phyloP scores from a whole-genome alignment of 352 stramenopile species.

The Phytophthora vignae region DNA sequence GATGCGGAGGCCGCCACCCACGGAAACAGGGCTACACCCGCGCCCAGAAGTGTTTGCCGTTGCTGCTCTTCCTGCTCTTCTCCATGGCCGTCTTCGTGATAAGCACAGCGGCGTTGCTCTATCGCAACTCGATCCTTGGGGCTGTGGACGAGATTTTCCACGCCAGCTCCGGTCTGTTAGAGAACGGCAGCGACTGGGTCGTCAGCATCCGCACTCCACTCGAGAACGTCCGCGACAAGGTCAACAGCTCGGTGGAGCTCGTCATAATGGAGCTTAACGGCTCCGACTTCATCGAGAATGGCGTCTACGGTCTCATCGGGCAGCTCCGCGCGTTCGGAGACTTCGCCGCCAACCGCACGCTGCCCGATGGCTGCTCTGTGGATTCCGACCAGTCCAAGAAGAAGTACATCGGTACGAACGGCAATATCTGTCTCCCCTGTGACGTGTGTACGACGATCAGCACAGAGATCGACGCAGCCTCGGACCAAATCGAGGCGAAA shows the following conservation, averaged over 20 bases:
- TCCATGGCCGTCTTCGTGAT: constrained; percentile 48
- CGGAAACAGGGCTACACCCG: constrained; percentile 62
- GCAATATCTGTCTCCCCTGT: constrained; percentile 59
- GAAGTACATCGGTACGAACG: constrained; percentile 15
- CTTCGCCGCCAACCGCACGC: constrained; percentile 42
- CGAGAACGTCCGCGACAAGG: constrained; percentile 52
- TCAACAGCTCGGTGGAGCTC: constrained; percentile 39
- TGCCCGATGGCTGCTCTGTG: constrained; percentile 48
- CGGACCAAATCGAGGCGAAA: constrained; percentile 49
- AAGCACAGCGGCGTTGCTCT: constrained; percentile 53
- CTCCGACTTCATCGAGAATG: constrained; percentile 55
- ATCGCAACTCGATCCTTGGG: constrained; percentile 53
- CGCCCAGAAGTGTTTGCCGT: constrained; percentile 58
- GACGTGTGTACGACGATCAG: constrained; percentile 48
- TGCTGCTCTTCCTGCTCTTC: constrained; percentile 72
- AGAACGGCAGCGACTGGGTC: constrained; percentile 50
- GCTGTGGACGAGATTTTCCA: constrained; percentile 56
- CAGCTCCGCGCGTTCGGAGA: constrained; percentile 44
- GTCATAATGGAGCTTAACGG: constrained; percentile 45
- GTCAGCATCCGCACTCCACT: constrained; percentile 49
- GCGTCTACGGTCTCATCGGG: constrained; percentile 38
- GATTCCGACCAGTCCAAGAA: constrained; percentile 20
- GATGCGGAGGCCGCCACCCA: constrained; percentile 52
- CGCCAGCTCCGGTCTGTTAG: constrained; percentile 38
- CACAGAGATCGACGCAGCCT: constrained; percentile 31